These are phyloP conservation scores for Geosmithia morbida DNA, from an alignment of 2,329 filamentous ascomycete genomes.

Conservation along the genomic window DNA sequence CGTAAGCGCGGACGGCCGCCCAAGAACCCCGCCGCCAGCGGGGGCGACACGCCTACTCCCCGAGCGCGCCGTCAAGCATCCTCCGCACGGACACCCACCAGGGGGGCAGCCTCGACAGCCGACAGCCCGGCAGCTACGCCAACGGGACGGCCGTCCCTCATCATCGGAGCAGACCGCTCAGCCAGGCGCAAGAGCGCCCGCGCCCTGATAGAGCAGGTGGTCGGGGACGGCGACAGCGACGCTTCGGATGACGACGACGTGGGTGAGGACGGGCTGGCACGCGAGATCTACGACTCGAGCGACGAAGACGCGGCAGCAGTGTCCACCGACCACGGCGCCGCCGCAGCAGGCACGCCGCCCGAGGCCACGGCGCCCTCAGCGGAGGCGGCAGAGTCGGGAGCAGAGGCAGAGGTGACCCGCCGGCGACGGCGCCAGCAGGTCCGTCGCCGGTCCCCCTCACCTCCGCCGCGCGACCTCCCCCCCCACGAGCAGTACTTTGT, in stretches of 20 bases:
- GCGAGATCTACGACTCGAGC: constrained; percentile 50
- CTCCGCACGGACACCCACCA: constrained; percentile 23
- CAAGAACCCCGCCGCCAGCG: constrained; percentile 10
- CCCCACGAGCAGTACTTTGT: constrained; percentile 88
- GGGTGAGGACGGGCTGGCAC: constrained; percentile 52
- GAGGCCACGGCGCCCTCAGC: constrained; percentile 12
- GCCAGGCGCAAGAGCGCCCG: constrained; percentile 75
- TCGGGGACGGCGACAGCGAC: constrained; percentile 41
- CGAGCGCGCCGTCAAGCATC: constrained; percentile 16
- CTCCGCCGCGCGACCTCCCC: constrained; percentile 68
- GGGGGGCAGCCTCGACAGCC: constrained; percentile 10
- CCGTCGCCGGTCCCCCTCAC: no score
- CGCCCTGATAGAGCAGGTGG: constrained; percentile 57
- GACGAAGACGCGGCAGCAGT: constrained; percentile 20
- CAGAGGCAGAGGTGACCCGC: constrained; percentile 8
- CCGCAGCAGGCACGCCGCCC: constrained; percentile 23
- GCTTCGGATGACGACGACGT: constrained; percentile 46
- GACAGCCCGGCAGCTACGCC: constrained; percentile 3
- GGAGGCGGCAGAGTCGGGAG: constrained; percentile 7
- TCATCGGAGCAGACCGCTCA: constrained; percentile 53
- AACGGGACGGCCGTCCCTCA: background rate
- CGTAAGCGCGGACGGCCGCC: constrained; percentile 17
- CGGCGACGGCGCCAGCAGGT: no score
- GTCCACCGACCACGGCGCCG: constrained; percentile 21
- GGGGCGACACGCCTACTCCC: constrained; percentile 18